A percentile compares a stretch with the other conserved stretches of the same genome.
Conservation (phyloP, 2,329 filamentous ascomycete species). For the Beauveria sp. region DNA sequence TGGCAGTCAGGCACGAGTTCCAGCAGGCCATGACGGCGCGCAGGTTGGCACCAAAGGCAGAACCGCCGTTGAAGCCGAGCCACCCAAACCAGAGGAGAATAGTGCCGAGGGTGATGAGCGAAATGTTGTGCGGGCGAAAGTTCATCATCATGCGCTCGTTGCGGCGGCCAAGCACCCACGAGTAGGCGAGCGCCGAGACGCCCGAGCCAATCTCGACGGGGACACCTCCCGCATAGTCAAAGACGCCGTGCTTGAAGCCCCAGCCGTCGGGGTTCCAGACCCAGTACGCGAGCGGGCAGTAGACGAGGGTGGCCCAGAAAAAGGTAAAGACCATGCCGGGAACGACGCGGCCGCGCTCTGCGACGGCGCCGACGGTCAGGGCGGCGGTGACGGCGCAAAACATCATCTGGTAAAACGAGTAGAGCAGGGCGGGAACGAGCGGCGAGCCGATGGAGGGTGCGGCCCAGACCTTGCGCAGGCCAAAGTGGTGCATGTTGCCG, state of each 20-base stretch:
- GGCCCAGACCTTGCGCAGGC: conserved; percentile 75
- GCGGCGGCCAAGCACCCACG: conserved; percentile 86
- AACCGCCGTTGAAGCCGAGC: conserved; percentile 98
- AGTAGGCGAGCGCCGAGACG: conserved; percentile 88
- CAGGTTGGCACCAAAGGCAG: conserved; percentile 86
- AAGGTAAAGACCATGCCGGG: conserved; percentile 94
- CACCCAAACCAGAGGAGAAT: conserved; percentile 97
- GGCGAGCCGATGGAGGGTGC: conserved; percentile 82
- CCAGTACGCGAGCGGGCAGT: conserved; percentile 96
- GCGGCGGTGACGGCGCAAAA: conserved; percentile 90
- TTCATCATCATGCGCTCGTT: conserved; percentile 99
- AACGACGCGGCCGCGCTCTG: conserved; percentile 86
- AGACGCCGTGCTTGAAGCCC: conserved; percentile 81
- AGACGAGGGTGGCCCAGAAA: conserved; percentile 93
- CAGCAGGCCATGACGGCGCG: conserved; percentile 94
- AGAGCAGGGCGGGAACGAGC: conserved; percentile 81
- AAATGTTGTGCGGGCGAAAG: conserved; percentile 98
- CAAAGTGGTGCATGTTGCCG: conserved; percentile 83
- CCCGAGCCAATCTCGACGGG: conserved; percentile 97
- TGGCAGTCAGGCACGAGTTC: conserved; percentile 92
- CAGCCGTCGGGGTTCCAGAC: conserved; percentile 93
- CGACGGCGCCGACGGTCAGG: conserved; percentile 85
- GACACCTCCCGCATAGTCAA: conserved; percentile 93
- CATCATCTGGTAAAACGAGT: conserved; percentile 98
- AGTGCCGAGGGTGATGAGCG: conserved; percentile 90